phyloP scores from a whole-genome alignment of 306 rosid genomes.

The Albizia julibrissin region DNA sequence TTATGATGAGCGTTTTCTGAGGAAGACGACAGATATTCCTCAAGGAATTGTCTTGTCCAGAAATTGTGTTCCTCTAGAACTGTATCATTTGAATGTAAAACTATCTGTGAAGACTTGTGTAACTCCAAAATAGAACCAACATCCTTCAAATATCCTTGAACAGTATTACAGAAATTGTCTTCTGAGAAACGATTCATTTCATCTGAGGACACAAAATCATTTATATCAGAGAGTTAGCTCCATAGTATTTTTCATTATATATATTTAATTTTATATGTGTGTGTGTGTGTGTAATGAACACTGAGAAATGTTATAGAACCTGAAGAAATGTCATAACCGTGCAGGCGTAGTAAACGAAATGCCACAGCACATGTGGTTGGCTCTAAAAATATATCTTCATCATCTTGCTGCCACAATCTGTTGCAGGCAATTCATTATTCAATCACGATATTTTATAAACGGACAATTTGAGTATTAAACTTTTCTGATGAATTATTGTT shows the following conservation, averaged over 20 bases:
- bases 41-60: constrained; percentile 32
- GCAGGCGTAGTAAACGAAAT: neutral
- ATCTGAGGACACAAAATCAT: constrained; percentile 19
- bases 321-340: constrained; percentile 35
- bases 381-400: neutral
- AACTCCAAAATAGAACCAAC: constrained; percentile 38
- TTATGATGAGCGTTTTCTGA: neutral
- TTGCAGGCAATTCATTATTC: neutral
- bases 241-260: neutral
- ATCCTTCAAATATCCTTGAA: constrained; percentile 53
- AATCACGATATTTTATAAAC: neutral
- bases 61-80: constrained; percentile 42
- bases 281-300: no score
- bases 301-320: constrained; percentile 10
- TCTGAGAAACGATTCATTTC: constrained; percentile 38
- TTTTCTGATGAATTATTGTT: constrained; percentile 3
- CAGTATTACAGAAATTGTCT: constrained; percentile 42
- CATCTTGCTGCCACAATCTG: constrained; percentile 74
- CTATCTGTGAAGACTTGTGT: constrained; percentile 15
- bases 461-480: neutral
- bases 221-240: neutral
- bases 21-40: constrained; percentile 22
- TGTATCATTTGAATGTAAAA: constrained; percentile 43
- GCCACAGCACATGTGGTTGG: neutral
- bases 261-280: no score